phyloP scores from a whole-genome alignment of 192 early-diverging fungal species.

The Coemansia sp. region DNA sequence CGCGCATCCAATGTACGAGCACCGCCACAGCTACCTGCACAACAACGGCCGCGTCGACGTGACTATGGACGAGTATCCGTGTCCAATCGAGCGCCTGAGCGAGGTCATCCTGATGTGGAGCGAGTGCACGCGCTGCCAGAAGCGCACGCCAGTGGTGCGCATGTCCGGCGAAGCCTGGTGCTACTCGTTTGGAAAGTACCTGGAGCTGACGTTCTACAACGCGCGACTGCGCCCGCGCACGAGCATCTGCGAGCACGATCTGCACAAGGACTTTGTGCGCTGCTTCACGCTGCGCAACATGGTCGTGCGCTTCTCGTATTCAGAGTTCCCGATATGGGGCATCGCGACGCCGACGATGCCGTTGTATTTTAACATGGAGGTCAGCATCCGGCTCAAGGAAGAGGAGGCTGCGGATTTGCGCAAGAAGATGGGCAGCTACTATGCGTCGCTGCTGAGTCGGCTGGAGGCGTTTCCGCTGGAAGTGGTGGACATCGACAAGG shows the following conservation, averaged over 20 bases:
- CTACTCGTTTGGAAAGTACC: constrained; percentile 97
- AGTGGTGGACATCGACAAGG: constrained; percentile 67
- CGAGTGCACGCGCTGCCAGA: constrained; percentile 72
- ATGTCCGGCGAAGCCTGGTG: constrained; percentile 89
- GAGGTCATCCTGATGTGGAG: constrained; percentile 89
- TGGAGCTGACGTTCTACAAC: constrained; percentile 91
- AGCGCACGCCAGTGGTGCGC: constrained; percentile 65
- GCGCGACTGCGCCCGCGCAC: constrained; percentile 61
- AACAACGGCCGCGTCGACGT: constrained; percentile 76
- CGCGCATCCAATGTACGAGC: constrained; percentile 72
- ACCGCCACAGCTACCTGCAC: constrained; percentile 87
- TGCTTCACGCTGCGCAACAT: constrained; percentile 79
- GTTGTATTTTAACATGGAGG: constrained; percentile 54
- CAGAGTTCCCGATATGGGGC: constrained; percentile 38
- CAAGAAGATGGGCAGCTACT: constrained; percentile 73
- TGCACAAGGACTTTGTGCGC: constrained; percentile 79
- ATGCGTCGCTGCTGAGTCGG: constrained; percentile 79
- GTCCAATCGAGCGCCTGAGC: constrained; percentile 64
- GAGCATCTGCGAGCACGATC: constrained; percentile 77
- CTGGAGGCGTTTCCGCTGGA: constrained; percentile 81
- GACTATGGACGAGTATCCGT: constrained; percentile 59
- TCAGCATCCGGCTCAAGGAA: constrained; percentile 66
- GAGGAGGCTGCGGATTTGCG: constrained; percentile 71
- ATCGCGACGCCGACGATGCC: constrained; percentile 41
- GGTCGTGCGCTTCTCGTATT: constrained; percentile 75